Percentiles rank a stretch among this genome's conserved stretches.
Conservation (phyloP, 768 basidiomycete genomes). For the Suillus fuscotomentosus region DNA sequence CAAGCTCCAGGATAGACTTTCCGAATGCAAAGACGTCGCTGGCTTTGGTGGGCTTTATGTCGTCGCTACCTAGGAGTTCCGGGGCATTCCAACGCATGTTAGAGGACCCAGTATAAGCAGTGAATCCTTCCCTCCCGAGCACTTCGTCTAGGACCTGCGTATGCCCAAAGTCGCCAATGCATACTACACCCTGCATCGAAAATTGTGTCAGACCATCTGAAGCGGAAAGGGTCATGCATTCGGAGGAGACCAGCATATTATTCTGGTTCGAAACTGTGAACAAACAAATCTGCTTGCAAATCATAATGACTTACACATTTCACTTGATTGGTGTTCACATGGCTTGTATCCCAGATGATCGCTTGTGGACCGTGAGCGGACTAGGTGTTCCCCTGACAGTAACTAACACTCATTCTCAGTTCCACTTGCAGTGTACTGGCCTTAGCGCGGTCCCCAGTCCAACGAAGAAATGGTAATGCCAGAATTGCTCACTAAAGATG, state of each 20-base stretch:
- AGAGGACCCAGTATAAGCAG: too few relatives aligned
- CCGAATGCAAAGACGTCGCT: slow-evolving; percentile 58
- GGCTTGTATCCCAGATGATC: slow-evolving; percentile 61
- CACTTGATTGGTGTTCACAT: slow-evolving; percentile 29
- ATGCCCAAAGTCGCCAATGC: too few relatives aligned
- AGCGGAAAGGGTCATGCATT: too few relatives aligned
- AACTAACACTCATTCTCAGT: slow-evolving; percentile 40
- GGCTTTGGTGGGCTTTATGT: slow-evolving; percentile 40
- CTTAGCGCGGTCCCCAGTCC: slow-evolving; percentile 57
- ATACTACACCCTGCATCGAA: too few relatives aligned
- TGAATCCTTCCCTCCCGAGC: too few relatives aligned
- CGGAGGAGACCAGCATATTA: too few relatives aligned
- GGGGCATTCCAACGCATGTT: too few relatives aligned
- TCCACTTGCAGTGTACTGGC: slow-evolving; percentile 71
- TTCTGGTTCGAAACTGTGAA: too few relatives aligned
- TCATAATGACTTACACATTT: slow-evolving; percentile 50
- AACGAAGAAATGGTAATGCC: slow-evolving; percentile 67
- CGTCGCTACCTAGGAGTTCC: slow-evolving; percentile 49
- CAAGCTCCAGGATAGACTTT: too few relatives aligned
- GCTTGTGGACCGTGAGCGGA: slow-evolving; percentile 71
- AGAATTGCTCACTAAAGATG: slow-evolving; percentile 49
- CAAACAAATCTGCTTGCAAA: background rate
- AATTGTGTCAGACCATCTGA: too few relatives aligned
- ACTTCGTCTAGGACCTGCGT: too few relatives aligned
- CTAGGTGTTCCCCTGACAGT: background rate